Evolutionary conservation across 352 stramenopile species (phyloP).

Genomic region (Phytopythium vexans): DNA sequence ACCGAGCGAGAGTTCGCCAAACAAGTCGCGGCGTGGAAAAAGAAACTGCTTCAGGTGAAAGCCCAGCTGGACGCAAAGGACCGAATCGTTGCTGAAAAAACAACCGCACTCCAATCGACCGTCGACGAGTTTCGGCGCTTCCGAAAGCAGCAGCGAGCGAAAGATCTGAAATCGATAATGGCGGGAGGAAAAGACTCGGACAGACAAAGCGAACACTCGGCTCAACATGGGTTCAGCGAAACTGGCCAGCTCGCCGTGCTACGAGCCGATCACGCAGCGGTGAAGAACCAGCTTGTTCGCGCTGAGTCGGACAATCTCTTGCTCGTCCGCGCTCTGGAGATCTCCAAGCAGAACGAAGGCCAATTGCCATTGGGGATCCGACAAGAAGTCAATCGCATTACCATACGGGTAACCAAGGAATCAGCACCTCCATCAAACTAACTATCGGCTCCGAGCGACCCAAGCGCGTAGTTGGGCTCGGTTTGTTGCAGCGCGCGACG

Average conservation of each 20-base stretch:
- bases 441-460: background rate
- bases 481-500: slow-evolving; percentile 23
- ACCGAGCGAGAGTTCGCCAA: slow-evolving; percentile 31
- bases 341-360: slow-evolving; percentile 49
- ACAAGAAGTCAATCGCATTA: slow-evolving; percentile 53
- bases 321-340: slow-evolving; percentile 60
- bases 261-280: slow-evolving; percentile 36
- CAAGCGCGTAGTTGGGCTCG: slow-evolving; percentile 20
- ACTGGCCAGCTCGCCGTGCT: slow-evolving; percentile 31
- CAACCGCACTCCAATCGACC: slow-evolving; percentile 21
- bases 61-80: slow-evolving; percentile 42
- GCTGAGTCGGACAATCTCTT: slow-evolving; percentile 59
- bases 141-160: slow-evolving; percentile 27
- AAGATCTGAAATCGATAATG: slow-evolving; percentile 33
- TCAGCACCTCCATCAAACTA: background rate
- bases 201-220: background rate
- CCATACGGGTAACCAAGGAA: slow-evolving; percentile 25
- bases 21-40: slow-evolving; percentile 44
- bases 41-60: slow-evolving; percentile 56
- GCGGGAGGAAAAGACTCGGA: slow-evolving; percentile 5
- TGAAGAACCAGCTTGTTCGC: slow-evolving; percentile 62
- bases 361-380: slow-evolving; percentile 49
- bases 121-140: slow-evolving; percentile 25
- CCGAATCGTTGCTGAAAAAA: slow-evolving; percentile 20
- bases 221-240: slow-evolving; percentile 11